A percentile compares a stretch with the other conserved stretches of the same genome.
These are phyloP conservation scores for Isabelozyma pseudorhagii DNA, from an alignment of 805 yeast species.

Conservation along the genomic window DNA sequence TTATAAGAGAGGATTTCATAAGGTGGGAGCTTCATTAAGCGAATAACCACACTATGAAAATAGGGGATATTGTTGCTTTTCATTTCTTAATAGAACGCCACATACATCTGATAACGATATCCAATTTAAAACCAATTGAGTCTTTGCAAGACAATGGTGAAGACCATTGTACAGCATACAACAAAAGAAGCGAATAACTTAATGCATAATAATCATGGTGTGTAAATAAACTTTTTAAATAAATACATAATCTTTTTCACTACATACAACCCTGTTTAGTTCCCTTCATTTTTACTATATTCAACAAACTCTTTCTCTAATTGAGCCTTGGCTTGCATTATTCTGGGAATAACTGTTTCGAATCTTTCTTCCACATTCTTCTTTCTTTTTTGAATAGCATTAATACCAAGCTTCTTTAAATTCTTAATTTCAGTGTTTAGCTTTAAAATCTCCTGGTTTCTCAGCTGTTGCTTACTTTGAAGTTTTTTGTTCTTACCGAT, in stretches of 20 bases:
- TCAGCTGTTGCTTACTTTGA: constrained; percentile 18
- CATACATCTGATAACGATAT: too few relatives aligned
- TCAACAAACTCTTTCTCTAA: constrained; percentile 13
- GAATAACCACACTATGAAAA: constrained; percentile 8
- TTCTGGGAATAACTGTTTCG: constrained; percentile 31
- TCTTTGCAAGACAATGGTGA: too few relatives aligned
- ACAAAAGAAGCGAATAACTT: constrained; percentile 24
- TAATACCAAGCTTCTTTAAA: constrained; percentile 3
- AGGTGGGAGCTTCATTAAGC: constrained; percentile 37
- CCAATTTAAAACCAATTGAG: too few relatives aligned
- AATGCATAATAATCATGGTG: neutral
- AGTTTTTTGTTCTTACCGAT: constrained; percentile 23
- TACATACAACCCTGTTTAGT: too few relatives aligned
- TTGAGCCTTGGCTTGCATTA: constrained; percentile 19
- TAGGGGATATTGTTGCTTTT: neutral
- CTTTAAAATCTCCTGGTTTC: constrained; percentile 22
- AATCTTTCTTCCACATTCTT: constrained; percentile 29
- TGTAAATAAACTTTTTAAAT: neutral
- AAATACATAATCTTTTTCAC: too few relatives aligned
- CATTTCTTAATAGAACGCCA: too few relatives aligned
- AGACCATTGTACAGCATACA: too few relatives aligned
- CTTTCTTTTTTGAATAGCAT: constrained; percentile 16
- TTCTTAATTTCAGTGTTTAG: constrained; percentile 22
- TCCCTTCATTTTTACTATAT: neutral
- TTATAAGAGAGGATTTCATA: constrained; percentile 60